A percentile compares a stretch with the other conserved stretches of the same genome.
phyloP scores from a whole-genome alignment of 75 land plant genomes.

The Cunninghamia lanceolata region DNA sequence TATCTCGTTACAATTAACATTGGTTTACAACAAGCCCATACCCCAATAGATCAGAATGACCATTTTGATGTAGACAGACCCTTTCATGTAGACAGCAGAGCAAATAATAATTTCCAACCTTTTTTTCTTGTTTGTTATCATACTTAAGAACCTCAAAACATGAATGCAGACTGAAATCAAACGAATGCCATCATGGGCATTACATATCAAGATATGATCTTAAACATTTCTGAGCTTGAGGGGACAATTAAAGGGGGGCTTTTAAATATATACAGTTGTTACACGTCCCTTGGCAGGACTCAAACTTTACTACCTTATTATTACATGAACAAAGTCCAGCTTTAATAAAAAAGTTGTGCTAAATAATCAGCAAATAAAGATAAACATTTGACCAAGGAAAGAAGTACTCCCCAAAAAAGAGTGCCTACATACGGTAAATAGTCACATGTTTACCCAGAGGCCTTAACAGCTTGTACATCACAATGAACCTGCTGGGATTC shows the following conservation, averaged over 20 bases:
- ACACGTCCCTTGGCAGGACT: not conserved
- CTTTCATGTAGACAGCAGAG: not conserved
- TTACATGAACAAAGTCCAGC: not conserved
- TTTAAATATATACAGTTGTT: not conserved
- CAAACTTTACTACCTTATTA: not conserved
- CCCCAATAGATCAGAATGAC: not conserved
- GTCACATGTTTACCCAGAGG: not conserved
- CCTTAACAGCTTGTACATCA: not conserved
- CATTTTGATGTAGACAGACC: not conserved
- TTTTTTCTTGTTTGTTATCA: not conserved
- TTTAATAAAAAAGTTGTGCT: not conserved
- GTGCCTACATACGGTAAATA: not conserved
- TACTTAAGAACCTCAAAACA: not conserved
- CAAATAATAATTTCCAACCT: not conserved
- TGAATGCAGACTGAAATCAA: not conserved
- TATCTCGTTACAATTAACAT: not conserved
- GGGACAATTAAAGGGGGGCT: not conserved
- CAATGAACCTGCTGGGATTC: conserved; percentile 42
- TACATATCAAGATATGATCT: not conserved
- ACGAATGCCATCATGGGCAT: not conserved
- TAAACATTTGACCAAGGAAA: not conserved
- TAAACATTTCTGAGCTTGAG: not conserved
- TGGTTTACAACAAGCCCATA: not conserved
- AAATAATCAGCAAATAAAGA: not conserved
- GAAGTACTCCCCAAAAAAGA: not conserved